phyloP scores from a whole-genome alignment of 352 stramenopile genomes.

The Phytophthora rubi region DNA sequence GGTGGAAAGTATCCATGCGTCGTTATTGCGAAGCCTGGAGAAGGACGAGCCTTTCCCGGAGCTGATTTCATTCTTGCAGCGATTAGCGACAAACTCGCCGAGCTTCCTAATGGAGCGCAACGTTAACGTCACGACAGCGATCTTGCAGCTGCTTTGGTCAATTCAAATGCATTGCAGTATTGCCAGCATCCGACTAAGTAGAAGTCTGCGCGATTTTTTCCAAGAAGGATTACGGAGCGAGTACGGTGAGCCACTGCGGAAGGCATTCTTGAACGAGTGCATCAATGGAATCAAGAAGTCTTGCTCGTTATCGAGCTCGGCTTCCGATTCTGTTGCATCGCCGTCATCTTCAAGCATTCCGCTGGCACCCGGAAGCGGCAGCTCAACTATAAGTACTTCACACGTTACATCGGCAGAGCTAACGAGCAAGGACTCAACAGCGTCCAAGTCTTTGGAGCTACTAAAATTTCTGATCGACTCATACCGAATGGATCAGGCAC shows the following conservation, averaged over 20 bases:
- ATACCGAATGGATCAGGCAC: slow-evolving; percentile 70
- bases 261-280: slow-evolving; percentile 75
- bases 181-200: slow-evolving; percentile 62
- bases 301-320: slow-evolving; percentile 46
- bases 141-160: slow-evolving; percentile 82
- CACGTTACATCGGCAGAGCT: slow-evolving; percentile 26
- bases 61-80: slow-evolving; percentile 82
- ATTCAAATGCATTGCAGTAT: slow-evolving; percentile 82
- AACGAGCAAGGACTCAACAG: slow-evolving; percentile 45
- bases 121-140: slow-evolving; percentile 62
- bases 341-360: slow-evolving; percentile 24
- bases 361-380: slow-evolving; percentile 22
- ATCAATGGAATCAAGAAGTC: slow-evolving; percentile 82
- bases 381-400: slow-evolving; percentile 15
- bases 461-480: slow-evolving; percentile 90
- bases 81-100: slow-evolving; percentile 66
- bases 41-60: slow-evolving; percentile 72
- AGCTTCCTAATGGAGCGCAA: slow-evolving; percentile 78
- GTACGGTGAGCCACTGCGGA: slow-evolving; percentile 70
- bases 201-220: slow-evolving; percentile 80
- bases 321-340: slow-evolving; percentile 23
- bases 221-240: slow-evolving; percentile 80
- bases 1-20: slow-evolving; percentile 69
- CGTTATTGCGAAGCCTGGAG: slow-evolving; percentile 53
- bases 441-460: slow-evolving; percentile 80